phyloP scores from a whole-genome alignment of 1,284 basidiomycete genomes.

The Ganoderma leucocontextum region DNA sequence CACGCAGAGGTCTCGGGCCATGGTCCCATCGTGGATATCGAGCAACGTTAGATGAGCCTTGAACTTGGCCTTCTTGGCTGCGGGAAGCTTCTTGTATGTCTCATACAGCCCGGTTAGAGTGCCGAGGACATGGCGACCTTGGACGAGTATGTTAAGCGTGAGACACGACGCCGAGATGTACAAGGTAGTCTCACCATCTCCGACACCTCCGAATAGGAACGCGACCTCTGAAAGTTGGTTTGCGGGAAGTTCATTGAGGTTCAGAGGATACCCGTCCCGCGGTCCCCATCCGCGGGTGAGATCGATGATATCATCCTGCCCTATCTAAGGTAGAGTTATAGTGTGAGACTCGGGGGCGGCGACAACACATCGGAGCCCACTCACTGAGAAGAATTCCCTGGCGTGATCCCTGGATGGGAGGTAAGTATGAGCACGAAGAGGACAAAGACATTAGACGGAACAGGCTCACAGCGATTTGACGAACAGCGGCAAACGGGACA shows the following conservation, averaged over 20 bases:
- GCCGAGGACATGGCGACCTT: slow-evolving; percentile 36
- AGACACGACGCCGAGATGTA: not conserved
- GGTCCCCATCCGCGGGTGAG: slow-evolving; percentile 27
- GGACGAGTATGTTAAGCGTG: not conserved
- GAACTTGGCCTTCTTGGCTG: slow-evolving; percentile 20
- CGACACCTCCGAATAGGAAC: slow-evolving; percentile 34
- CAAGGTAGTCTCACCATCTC: slow-evolving; percentile 29
- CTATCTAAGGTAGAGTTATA: slow-evolving; percentile 16
- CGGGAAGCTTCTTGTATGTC: slow-evolving; percentile 23
- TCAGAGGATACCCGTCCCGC: slow-evolving; percentile 14
- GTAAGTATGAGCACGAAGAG: not conserved
- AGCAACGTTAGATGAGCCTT: slow-evolving; percentile 36
- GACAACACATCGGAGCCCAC: not conserved
- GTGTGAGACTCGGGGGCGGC: too few relatives aligned
- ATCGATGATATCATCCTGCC: slow-evolving; percentile 28
- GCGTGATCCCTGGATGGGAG: slow-evolving; percentile 8
- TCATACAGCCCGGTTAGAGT: slow-evolving; percentile 33
- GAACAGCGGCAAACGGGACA: slow-evolving; percentile 24
- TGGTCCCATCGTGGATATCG: slow-evolving; percentile 37
- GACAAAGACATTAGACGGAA: not conserved
- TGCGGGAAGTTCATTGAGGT: slow-evolving; percentile 14
- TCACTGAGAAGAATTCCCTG: slow-evolving; percentile 17
- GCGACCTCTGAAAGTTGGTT: slow-evolving; percentile 20
- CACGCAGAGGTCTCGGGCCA: slow-evolving; percentile 35
- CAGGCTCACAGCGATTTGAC: slow-evolving; percentile 20